These are phyloP conservation scores for Linum tenue DNA, from an alignment of 345 rosid genomes.

Conservation along the genomic window DNA sequence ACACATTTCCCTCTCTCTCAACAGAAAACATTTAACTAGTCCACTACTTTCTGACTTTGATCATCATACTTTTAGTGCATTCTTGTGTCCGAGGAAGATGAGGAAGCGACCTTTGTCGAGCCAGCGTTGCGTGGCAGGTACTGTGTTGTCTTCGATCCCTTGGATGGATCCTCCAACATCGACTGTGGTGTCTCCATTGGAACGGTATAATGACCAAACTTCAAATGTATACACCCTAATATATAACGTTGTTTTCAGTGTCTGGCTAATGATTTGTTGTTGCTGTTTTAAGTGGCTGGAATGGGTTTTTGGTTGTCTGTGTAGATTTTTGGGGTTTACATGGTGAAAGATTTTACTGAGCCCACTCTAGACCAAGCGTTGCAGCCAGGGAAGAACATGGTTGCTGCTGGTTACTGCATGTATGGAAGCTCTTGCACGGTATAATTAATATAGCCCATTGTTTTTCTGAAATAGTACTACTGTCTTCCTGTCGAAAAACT, in stretches of 20 bases:
- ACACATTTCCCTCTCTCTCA: no score
- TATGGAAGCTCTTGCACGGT: conserved; percentile 99
- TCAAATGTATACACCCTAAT: not conserved
- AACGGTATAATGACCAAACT: conserved; percentile 39
- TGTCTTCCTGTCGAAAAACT: not conserved
- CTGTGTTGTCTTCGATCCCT: conserved; percentile 91
- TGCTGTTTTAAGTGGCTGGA: conserved; percentile 10
- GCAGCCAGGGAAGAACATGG: conserved; percentile 84
- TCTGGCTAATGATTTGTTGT: not conserved
- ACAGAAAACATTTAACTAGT: no score
- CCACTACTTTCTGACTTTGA: not conserved
- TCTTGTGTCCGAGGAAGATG: conserved; percentile 97
- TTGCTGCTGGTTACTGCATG: conserved; percentile 99
- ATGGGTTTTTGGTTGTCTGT: conserved; percentile 16
- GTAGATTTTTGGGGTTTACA: conserved; percentile 93
- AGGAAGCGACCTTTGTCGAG: conserved; percentile 81
- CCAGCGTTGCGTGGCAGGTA: conserved; percentile 74
- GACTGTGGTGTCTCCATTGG: conserved; percentile 98
- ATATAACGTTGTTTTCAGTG: no score
- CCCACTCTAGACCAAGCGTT: conserved; percentile 74
- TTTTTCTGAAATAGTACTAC: not conserved
- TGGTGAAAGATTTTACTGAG: conserved; percentile 50
- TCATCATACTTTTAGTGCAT: conserved; percentile 41
- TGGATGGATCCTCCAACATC: conserved; percentile 97
- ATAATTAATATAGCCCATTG: conserved; percentile 11